Percentiles rank a stretch among this genome's conserved stretches.
Conservation (phyloP, 2,329 filamentous ascomycete species). For the Fusarium sp. region DNA sequence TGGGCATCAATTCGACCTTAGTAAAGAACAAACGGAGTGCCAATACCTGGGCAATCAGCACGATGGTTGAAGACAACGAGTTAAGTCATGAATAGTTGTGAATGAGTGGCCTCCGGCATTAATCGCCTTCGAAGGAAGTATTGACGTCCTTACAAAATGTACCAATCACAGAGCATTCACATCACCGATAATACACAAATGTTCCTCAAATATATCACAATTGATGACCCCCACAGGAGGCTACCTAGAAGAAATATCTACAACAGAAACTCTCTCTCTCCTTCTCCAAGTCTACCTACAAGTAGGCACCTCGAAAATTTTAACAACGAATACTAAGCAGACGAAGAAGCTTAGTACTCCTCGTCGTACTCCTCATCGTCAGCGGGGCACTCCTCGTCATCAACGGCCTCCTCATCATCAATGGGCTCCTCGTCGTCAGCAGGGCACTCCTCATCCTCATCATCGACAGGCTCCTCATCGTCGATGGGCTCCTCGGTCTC, state of each 20-base stretch:
- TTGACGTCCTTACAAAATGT: not conserved
- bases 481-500: not conserved
- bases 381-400: slow-evolving; percentile 16
- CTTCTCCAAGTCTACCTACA: not conserved
- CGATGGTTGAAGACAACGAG: not conserved
- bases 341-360: slow-evolving; percentile 5
- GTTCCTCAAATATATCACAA: slow-evolving; percentile 45
- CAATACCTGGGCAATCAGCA: not conserved
- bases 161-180: not conserved
- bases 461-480: slow-evolving; percentile 5
- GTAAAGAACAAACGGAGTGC: not conserved
- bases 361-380: slow-evolving; percentile 25
- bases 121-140: not conserved
- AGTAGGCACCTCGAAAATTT: not conserved
- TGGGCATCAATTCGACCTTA: too few species aligned
- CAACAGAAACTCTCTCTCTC: slow-evolving; percentile 35
- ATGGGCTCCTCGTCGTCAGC: slow-evolving; percentile 11
- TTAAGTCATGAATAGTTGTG: not conserved
- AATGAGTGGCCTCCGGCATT: not conserved
- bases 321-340: not conserved
- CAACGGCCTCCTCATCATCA: slow-evolving; percentile 15
- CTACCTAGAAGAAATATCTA: slow-evolving; percentile 45
- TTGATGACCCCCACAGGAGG: slow-evolving; percentile 45
- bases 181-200: not conserved
- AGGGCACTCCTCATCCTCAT: not conserved